Evolutionary conservation across 2,329 filamentous ascomycete species (phyloP), one percentile per base, ranked within the genome.

Genomic region (Neofusicoccum sp.): DNA sequence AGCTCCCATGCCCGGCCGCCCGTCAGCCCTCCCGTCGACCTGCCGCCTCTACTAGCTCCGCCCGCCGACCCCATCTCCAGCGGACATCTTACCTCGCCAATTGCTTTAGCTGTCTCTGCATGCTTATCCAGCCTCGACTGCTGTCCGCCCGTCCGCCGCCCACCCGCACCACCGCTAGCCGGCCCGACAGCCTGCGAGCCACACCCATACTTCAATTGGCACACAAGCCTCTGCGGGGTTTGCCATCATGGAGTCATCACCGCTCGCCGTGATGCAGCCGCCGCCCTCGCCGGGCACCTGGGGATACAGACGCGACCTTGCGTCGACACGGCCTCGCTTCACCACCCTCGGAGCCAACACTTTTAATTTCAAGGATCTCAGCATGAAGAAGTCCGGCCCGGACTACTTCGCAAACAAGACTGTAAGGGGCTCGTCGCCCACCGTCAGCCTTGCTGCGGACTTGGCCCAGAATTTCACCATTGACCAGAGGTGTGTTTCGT

Each of bases 401-500:
- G 93, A 96, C 77, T 97, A 95, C 81, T 96, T 98, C 81, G 88
- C 84, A 71, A 78, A 90, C 71, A 93, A 91, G 74, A 85, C 89
- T 59, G 82, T 92, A 71, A 87, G 87, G 69, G 92, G 92, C 54
- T 96, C 93, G 22, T 99, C 95, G 63, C 95, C 95, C 5, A 93
- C 93, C 39, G 88, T 92, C 59, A 96, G 92, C 73, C 82, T 99
- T 69, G 94, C 93, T 45, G 93, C 93, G 66, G 95, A 99, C 79
- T 84, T 98, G 71, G 97, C 93, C 64, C 93, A 97, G 75, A 99
- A 98, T 81, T 96, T 98, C 76, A 91, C 94, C 75, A 91, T 98
- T 76, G 93, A 97, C 78, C 92, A 90, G 73, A 97, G 93, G 94
- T 97, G 83, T 69, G 85, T 28, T 12, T 7, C 70, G 69, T 67